phyloP scores from a whole-genome alignment of 768 basidiomycete genomes.

The Agaricus blazei region DNA sequence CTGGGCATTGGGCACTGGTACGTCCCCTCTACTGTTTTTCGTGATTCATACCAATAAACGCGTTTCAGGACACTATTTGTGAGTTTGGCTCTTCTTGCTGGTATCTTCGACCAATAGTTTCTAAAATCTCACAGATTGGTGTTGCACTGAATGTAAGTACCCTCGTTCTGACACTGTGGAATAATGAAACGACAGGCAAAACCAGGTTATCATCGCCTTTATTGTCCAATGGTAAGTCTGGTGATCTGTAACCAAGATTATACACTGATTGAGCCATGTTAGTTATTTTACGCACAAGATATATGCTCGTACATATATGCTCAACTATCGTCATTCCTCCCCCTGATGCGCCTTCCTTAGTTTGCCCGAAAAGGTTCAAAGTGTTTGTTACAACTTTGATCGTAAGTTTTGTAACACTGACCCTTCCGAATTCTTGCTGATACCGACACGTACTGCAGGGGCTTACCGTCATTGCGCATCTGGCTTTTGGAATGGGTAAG shows the following conservation, averaged over 20 bases:
- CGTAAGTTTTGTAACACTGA: slow-evolving; percentile 16
- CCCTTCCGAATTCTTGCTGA: not conserved
- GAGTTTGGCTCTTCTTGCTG: slow-evolving; percentile 4
- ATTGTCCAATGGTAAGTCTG: slow-evolving; percentile 26
- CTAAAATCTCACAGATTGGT: slow-evolving; percentile 16
- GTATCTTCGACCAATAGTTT: not conserved
- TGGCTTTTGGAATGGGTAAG: slow-evolving; percentile 34
- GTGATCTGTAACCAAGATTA: not conserved
- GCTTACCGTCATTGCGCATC: slow-evolving; percentile 21
- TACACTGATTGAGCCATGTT: not conserved
- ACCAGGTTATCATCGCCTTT: slow-evolving; percentile 23
- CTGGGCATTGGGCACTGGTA: slow-evolving; percentile 33
- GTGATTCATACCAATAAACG: not conserved
- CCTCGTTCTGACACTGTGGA: not conserved
- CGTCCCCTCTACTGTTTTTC: not conserved
- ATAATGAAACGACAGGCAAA: not conserved
- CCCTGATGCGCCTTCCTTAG: slow-evolving; percentile 13
- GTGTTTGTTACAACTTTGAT: slow-evolving; percentile 28
- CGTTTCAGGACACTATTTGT: slow-evolving; percentile 30
- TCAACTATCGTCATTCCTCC: not conserved
- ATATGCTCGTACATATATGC: slow-evolving; percentile 19
- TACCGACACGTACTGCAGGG: slow-evolving; percentile 16
- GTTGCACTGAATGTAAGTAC: slow-evolving; percentile 20
- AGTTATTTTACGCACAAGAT: slow-evolving; percentile 32
- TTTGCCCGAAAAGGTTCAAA: slow-evolving; percentile 22